A percentile compares a stretch with the other conserved stretches of the same genome.
Evolutionary conservation across 139 green algal species (phyloP).

Genomic region (Marvania coccoides): DNA sequence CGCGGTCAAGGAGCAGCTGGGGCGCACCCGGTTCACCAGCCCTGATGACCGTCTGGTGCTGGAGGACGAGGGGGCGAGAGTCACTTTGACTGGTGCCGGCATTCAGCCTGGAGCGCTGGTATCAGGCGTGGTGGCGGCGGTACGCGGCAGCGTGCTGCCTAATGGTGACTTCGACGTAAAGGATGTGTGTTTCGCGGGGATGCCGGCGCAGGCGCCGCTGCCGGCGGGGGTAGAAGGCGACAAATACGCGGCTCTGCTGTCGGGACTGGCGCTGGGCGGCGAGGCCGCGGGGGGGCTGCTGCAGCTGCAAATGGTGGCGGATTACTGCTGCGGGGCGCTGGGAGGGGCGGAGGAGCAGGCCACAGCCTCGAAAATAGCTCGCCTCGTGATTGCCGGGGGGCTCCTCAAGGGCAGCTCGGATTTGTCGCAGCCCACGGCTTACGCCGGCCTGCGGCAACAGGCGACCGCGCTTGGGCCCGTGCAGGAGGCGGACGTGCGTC

Average conservation of each 20-base stretch:
- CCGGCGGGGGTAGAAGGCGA: conserved; percentile 22
- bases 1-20: conserved; percentile 5
- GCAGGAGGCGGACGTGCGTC: conserved; percentile 53
- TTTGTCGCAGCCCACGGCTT: conserved; percentile 45
- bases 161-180: conserved; percentile 69
- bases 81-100: conserved; percentile 49
- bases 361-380: conserved; percentile 40
- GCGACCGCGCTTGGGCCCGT: conserved; percentile 39
- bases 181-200: conserved; percentile 22
- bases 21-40: conserved; percentile 46
- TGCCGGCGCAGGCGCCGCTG: conserved; percentile 31
- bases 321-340: conserved; percentile 78
- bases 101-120: conserved; percentile 52
- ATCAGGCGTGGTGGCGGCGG: conserved; percentile 77
- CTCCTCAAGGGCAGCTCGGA: conserved; percentile 27
- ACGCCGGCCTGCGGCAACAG: conserved; percentile 48
- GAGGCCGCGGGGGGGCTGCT: conserved; percentile 14
- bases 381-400: conserved; percentile 68
- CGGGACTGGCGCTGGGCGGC: conserved; percentile 76
- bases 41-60: conserved; percentile 78
- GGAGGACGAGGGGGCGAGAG: conserved; percentile 89
- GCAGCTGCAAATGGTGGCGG: conserved; percentile 62
- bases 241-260: conserved; percentile 83
- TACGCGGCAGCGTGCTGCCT: conserved; percentile 51
- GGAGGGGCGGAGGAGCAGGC: conserved; percentile 56